phyloP scores from a whole-genome alignment of 202 grass and related monocot species.

The Zoysia matrella region DNA sequence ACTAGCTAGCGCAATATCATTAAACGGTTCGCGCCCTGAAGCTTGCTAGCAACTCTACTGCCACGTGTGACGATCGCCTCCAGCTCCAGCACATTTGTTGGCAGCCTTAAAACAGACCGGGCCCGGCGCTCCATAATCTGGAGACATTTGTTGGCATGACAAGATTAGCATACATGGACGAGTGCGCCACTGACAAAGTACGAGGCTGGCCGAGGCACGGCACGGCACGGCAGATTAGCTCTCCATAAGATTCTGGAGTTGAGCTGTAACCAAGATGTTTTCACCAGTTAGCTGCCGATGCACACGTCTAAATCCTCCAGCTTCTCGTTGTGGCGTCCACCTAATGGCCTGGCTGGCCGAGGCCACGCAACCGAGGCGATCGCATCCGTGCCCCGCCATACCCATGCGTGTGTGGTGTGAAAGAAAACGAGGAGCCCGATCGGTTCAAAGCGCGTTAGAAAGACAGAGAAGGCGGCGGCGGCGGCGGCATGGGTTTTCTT shows the following conservation, averaged over 20 bases:
- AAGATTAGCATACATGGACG: neutral
- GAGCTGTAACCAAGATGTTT: neutral
- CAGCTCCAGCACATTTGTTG: neutral
- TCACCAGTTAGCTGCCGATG: neutral
- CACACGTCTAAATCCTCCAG: neutral
- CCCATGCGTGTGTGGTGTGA: neutral
- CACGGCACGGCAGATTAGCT: neutral
- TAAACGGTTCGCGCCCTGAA: slow-evolving; percentile 8
- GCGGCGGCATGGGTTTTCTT: neutral
- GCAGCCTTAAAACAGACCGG: too few relatives aligned
- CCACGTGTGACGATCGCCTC: neutral
- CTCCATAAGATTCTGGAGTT: neutral
- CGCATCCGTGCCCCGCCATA: too few relatives aligned
- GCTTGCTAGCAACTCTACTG: neutral
- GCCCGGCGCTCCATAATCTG: too few relatives aligned
- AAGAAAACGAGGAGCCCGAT: slow-evolving; percentile 9
- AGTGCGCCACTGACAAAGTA: neutral
- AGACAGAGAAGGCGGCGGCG: neutral
- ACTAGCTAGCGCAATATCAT: neutral
- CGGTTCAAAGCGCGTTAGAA: slow-evolving; percentile 49
- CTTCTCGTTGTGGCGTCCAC: slow-evolving; percentile 32
- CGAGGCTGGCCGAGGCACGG: neutral
- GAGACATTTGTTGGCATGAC: neutral
- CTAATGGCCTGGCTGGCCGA: slow-evolving; percentile 34
- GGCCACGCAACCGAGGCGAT: neutral